Base-by-base conservation (phyloP, 495 filamentous ascomycete genomes). In the Letharia lupina region DNA sequence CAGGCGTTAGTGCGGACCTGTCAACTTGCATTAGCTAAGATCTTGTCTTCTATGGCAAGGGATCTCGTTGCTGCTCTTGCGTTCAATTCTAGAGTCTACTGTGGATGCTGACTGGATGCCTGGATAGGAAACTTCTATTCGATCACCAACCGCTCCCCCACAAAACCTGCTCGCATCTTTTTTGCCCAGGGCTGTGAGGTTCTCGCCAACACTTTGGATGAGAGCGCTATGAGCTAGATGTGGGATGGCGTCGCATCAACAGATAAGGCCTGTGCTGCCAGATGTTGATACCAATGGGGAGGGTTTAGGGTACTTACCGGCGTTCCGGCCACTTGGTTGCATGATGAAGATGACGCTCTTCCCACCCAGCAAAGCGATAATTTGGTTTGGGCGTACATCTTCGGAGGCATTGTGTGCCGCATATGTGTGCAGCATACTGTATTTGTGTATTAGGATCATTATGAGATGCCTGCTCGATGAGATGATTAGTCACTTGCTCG, bases 91-190 rank as follows among this genome's bases (percentile, higher is more conserved):
- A 56, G 28, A 23, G n/a, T 28, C 48, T 13, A 23, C 0, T 35
- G 52, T 35, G 13, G 23, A 56, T 31, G 63, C 66, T 72, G 61
- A 66, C 56, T 37, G 8, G 33, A 64, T 16, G n/a, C 31, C 33
- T 39, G 1, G 39, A 64, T 68, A 96, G 91, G 90, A 52, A 96
- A 95, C 67, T 84, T 89, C 60, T 96, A 96, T 73, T 88, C 84
- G 69, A 93, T 96, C 67, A 77, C 81, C 48, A 96, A 96, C 71
- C 82, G 86, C 35, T 84, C 85, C 69, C 79, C 83, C 60, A 63
- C 39, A 10, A 80, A 78, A 48, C 78, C 83, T n/a, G 87, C 87
- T 4, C 83, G 87, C 31, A 80, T 96, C 16, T 95, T 94, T 79
- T 96, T 96, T 75, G 85, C 90, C 1, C 91, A 96, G 68, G 90